phyloP scores from a whole-genome alignment of 1,284 basidiomycete genomes.

The Meripilus lineatus region DNA sequence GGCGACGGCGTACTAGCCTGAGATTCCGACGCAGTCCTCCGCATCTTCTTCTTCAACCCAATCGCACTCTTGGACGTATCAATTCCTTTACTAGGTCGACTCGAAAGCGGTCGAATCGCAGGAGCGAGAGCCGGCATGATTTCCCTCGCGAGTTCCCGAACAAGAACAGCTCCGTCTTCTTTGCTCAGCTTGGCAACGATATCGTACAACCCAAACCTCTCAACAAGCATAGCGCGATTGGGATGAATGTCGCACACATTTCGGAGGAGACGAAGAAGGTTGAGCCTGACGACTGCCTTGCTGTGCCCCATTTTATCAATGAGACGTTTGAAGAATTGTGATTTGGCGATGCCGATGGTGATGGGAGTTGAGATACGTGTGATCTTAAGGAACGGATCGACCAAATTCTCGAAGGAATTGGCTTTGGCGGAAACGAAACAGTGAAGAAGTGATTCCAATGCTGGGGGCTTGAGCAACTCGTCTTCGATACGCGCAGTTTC shows the following conservation, averaged over 20 bases:
- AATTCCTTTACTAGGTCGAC: conserved; percentile 30
- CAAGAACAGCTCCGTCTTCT: conserved; percentile 84
- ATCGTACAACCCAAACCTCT: conserved; percentile 71
- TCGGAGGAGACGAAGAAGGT: conserved; percentile 82
- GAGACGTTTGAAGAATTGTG: conserved; percentile 83
- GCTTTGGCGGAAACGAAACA: conserved; percentile 88
- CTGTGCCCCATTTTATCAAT: conserved; percentile 79
- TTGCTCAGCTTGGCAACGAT: conserved; percentile 77
- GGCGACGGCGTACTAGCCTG: conserved; percentile 31
- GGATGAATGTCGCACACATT: conserved; percentile 87
- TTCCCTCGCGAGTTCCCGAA: conserved; percentile 83
- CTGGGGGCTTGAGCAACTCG: conserved; percentile 64
- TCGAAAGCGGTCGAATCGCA: conserved; percentile 48
- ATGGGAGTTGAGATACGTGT: conserved; percentile 76
- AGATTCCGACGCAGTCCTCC: conserved; percentile 67
- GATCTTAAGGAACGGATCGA: conserved; percentile 91
- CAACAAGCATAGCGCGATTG: conserved; percentile 76
- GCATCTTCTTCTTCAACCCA: conserved; percentile 55
- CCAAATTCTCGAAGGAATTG: conserved; percentile 90
- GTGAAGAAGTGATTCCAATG: conserved; percentile 71
- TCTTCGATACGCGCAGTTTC: conserved; percentile 94
- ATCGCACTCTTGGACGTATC: conserved; percentile 41
- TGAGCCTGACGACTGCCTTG: conserved; percentile 87
- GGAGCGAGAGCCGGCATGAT: conserved; percentile 72
- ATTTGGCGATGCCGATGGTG: conserved; percentile 74